Evolutionary conservation across 371 early-diverging fungal genomes (phyloP).

Genomic region (Apophysomyces ossiformis): DNA sequence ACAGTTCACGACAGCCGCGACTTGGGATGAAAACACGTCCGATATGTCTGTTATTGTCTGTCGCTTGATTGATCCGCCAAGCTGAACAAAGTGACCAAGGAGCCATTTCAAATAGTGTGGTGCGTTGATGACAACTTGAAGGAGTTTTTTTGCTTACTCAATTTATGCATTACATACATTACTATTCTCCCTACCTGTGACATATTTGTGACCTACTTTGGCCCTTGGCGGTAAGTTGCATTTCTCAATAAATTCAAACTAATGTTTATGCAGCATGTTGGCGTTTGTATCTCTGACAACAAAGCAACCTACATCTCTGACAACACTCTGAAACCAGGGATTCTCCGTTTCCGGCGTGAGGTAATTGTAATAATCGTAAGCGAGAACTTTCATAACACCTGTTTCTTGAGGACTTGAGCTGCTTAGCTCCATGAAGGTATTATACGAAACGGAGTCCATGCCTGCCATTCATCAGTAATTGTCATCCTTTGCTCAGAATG

Average conservation of each 20-base stretch:
- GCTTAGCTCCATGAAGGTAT: slow-evolving; percentile 47
- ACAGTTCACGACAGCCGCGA: slow-evolving; percentile 74
- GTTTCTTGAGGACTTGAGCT: slow-evolving; percentile 35
- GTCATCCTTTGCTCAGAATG: neutral
- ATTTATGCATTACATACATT: neutral
- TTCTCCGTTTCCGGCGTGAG: slow-evolving; percentile 39
- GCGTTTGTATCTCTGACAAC: too few species aligned
- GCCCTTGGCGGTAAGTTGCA: slow-evolving; percentile 40
- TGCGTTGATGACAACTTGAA: slow-evolving; percentile 57
- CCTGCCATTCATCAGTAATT: slow-evolving; percentile 27
- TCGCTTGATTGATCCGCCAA: slow-evolving; percentile 59
- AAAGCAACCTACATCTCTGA: slow-evolving; percentile 49
- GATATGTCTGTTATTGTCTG: slow-evolving; percentile 51
- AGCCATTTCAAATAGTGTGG: slow-evolving; percentile 73
- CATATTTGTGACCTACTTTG: slow-evolving; percentile 57
- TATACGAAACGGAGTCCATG: slow-evolving; percentile 50
- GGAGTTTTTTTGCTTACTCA: neutral
- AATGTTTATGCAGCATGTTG: neutral
- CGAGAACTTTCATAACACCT: slow-evolving; percentile 49
- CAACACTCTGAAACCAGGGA: slow-evolving; percentile 59
- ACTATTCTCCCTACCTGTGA: slow-evolving; percentile 42
- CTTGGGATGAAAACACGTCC: slow-evolving; percentile 40
- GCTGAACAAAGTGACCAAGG: slow-evolving; percentile 43
- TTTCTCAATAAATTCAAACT: slow-evolving; percentile 48
- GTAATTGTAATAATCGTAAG: slow-evolving; percentile 54